Evolutionary conservation across 257 asterid species (phyloP).

Genomic region (Capsicum rhomboideum): DNA sequence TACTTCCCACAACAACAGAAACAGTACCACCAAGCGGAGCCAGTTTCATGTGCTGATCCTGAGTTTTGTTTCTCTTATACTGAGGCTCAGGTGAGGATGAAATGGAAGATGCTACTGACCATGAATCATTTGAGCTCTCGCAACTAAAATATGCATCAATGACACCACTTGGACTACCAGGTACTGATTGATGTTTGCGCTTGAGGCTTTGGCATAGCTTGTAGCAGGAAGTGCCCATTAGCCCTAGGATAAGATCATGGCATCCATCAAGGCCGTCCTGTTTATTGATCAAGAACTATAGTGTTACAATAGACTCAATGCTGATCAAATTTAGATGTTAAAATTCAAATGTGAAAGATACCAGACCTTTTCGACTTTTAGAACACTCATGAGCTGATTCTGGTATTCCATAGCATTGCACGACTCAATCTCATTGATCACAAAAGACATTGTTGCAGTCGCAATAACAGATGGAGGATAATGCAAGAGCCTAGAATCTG

Average conservation of each 20-base stretch:
- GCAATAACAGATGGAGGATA: conserved; percentile 51
- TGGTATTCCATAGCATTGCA: conserved; percentile 15
- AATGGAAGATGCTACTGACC: conserved; percentile 21
- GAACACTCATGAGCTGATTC: conserved; percentile 22
- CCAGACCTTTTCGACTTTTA: conserved; percentile 27
- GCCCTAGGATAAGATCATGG: conserved; percentile 21
- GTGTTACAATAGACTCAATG: not conserved
- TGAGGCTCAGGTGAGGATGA: conserved; percentile 22
- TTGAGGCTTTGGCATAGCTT: conserved; percentile 13
- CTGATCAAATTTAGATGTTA: not conserved
- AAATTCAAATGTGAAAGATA: not conserved
- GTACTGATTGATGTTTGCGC: conserved; percentile 25
- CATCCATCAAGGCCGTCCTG: conserved; percentile 31
- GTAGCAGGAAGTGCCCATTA: conserved; percentile 7
- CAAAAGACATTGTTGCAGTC: conserved; percentile 25
- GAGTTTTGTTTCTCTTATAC: conserved; percentile 32
- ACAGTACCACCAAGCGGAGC: conserved; percentile 26
- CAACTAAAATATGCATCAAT: conserved; percentile 37
- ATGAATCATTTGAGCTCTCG: conserved; percentile 40
- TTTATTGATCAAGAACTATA: not conserved
- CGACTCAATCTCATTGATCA: conserved; percentile 25
- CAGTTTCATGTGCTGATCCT: conserved; percentile 40
- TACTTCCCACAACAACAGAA: conserved; percentile 17
- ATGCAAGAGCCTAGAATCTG: conserved; percentile 59
- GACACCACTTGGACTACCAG: conserved; percentile 39